A percentile compares a stretch with the other conserved stretches of the same genome.
Conservation (phyloP, 306 rosid genomes). For the Carpinus fangiana region DNA sequence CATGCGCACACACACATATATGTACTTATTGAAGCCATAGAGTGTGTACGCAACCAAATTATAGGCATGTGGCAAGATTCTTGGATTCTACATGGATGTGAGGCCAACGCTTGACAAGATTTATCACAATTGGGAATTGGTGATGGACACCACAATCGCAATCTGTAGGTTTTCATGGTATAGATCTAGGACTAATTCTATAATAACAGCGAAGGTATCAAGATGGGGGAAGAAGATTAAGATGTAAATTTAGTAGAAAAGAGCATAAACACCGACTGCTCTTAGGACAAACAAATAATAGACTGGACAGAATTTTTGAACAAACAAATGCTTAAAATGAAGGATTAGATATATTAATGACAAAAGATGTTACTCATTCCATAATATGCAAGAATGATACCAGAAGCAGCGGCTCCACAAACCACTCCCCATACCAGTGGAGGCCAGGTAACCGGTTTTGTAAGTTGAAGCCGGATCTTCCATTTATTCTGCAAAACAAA, state of each 20-base stretch:
- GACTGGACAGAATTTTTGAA: not conserved
- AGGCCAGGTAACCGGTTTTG: slow-evolving; percentile 99
- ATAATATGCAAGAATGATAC: slow-evolving; percentile 37
- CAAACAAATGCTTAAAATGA: not conserved
- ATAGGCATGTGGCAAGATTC: not conserved
- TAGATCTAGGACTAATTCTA: not conserved
- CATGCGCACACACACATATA: not conserved
- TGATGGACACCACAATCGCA: not conserved
- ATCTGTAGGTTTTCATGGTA: not conserved
- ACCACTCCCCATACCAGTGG: slow-evolving; percentile 98
- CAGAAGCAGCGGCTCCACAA: slow-evolving; percentile 99
- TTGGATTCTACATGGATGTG: not conserved
- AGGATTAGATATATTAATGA: slow-evolving; percentile 6
- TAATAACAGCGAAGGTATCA: not conserved
- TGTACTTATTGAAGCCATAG: not conserved
- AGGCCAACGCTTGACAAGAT: not conserved
- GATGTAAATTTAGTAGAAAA: not conserved
- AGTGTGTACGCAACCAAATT: not conserved
- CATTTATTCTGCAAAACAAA: slow-evolving; percentile 76
- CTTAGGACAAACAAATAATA: not conserved
- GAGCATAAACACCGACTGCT: not conserved
- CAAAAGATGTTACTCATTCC: slow-evolving; percentile 9
- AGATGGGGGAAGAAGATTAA: not conserved
- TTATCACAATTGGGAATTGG: not conserved
- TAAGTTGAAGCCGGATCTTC: slow-evolving; percentile 97